Evolutionary conservation across 441 rosid species (phyloP).

Genomic region (Pelargonium fulgidum): DNA sequence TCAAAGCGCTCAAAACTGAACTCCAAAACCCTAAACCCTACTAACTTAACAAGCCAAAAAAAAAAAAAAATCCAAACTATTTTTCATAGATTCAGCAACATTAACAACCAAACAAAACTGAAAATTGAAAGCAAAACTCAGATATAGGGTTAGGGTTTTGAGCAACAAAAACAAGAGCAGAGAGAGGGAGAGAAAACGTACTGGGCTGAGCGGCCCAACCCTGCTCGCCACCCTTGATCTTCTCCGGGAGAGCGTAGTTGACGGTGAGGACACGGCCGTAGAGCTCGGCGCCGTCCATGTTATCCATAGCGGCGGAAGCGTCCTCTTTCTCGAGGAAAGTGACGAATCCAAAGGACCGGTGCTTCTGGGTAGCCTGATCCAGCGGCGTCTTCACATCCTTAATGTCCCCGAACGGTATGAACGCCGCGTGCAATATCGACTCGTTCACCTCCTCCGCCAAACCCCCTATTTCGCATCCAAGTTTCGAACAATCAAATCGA

Average conservation of each 20-base stretch:
- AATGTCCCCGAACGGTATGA: slow-evolving; percentile 91
- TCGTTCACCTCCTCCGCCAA: slow-evolving; percentile 93
- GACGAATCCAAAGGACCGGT: slow-evolving; percentile 92
- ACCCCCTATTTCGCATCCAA: slow-evolving; percentile 35
- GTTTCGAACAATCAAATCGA: background rate
- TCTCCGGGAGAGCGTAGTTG: slow-evolving; percentile 89
- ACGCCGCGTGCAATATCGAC: slow-evolving; percentile 77
- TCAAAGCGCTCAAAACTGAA: background rate
- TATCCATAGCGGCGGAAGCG: slow-evolving; percentile 88
- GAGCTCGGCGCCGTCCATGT: slow-evolving; percentile 94
- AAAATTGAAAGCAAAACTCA: background rate
- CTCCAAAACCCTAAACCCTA: background rate
- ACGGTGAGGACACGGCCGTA: slow-evolving; percentile 93
- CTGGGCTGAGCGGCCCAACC: slow-evolving; percentile 99
- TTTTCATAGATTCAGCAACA: background rate
- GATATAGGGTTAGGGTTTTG: background rate
- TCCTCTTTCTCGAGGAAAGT: slow-evolving; percentile 89
- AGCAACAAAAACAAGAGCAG: background rate
- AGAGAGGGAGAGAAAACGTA: slow-evolving; percentile 28
- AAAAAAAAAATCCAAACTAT: background rate
- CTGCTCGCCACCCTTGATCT: slow-evolving; percentile 94
- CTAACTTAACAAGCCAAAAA: background rate
- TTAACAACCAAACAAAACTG: background rate
- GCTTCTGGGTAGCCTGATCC: slow-evolving; percentile 94
- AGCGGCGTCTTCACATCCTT: slow-evolving; percentile 90